Evolutionary conservation across 306 rosid genomes (phyloP).

Genomic region (Cicer judaicum): DNA sequence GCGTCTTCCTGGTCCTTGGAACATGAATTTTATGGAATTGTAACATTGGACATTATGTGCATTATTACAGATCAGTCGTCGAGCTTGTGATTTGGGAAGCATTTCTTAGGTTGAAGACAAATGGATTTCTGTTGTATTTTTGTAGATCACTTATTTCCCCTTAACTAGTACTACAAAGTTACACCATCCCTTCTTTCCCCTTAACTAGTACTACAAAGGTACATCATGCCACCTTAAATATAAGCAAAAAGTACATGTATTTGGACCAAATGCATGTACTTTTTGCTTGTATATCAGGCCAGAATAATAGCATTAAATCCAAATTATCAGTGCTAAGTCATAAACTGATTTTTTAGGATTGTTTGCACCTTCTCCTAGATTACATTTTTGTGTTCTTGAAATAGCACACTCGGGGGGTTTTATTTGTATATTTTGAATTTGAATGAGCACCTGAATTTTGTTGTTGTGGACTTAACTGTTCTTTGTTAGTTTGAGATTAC

Average conservation of each 20-base stretch:
- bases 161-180: background rate
- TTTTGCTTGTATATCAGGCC: no score
- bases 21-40: background rate
- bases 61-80: background rate
- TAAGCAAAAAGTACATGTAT: no score
- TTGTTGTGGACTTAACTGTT: background rate
- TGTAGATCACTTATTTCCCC: background rate
- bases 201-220: background rate
- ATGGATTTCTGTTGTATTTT: no score
- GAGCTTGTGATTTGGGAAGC: background rate
- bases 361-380: slow-evolving; percentile 11
- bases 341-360: background rate
- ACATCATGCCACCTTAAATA: background rate
- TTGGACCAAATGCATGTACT: no score
- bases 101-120: no score
- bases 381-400: slow-evolving; percentile 11
- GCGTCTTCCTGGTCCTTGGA: slow-evolving; percentile 9
- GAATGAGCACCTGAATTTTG: background rate
- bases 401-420: background rate
- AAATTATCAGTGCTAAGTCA: slow-evolving; percentile 5
- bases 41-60: background rate
- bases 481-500: slow-evolving; percentile 14
- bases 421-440: slow-evolving; percentile 24
- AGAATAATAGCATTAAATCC: background rate
- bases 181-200: background rate